Evolutionary conservation across 208 protist genomes (phyloP).

Genomic region (Leptomonas seymouri): DNA sequence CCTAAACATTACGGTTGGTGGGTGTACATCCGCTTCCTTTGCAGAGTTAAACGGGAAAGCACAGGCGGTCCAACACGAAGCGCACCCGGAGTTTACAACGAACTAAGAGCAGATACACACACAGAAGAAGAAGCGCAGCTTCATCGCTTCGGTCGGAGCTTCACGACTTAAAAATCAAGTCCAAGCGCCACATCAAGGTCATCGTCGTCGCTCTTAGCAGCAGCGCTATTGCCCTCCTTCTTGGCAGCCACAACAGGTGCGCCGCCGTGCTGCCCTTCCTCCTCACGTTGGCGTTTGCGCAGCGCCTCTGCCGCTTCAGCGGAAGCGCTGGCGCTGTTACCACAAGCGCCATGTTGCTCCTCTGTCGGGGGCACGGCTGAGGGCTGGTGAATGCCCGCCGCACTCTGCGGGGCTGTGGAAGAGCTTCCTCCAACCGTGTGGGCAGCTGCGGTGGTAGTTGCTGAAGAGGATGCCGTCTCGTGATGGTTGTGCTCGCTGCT

Average conservation of each 20-base stretch:
- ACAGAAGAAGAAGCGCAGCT: too few species aligned
- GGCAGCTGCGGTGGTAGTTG: neutral
- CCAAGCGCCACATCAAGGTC: conserved; percentile 79
- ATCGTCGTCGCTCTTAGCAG: conserved; percentile 39
- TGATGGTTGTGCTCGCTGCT: neutral
- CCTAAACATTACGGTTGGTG: too few species aligned
- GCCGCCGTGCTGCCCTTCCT: neutral
- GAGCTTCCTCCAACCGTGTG: neutral
- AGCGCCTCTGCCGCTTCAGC: neutral
- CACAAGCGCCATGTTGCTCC: neutral
- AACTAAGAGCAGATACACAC: too few species aligned
- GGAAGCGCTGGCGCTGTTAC: neutral
- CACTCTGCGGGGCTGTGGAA: neutral
- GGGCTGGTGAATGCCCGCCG: neutral
- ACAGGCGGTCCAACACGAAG: too few species aligned
- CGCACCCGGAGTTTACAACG: too few species aligned
- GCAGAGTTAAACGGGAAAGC: too few species aligned
- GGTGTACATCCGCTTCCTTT: too few species aligned
- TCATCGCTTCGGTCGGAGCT: too few species aligned
- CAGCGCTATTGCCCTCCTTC: neutral
- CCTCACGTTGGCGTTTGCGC: conserved; percentile 28
- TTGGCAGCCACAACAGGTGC: conserved; percentile 1
- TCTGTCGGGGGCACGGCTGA: neutral
- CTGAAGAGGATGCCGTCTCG: conserved; percentile 10
- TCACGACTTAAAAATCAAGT: conserved; percentile 83